Base-by-base conservation (phyloP, 2,329 filamentous ascomycete species). In the Penicillium freii region DNA sequence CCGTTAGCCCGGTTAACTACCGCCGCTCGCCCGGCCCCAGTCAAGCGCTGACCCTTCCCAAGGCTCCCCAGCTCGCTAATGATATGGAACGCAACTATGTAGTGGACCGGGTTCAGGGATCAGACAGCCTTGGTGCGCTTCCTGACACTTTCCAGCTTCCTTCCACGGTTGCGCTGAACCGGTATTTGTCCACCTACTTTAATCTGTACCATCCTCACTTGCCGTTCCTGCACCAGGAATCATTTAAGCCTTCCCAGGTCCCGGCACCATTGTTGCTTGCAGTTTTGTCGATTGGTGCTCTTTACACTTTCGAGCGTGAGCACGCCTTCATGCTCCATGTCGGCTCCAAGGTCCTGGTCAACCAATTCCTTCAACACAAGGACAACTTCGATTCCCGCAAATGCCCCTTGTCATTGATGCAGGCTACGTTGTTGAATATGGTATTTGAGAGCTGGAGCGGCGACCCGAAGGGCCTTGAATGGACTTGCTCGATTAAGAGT, bases 391-490 rank as follows among this genome's bases (percentile, higher is more conserved):
- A 93, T 80, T 97, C 94, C 9, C 87, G 93, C 67, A 97, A 97
- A 75, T 97, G 93, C 69, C 94, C 94, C 4, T 78, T 99, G 15
- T 97, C 94, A 93, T 94, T 93, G 47, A 97, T 97, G 91, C 94
- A 99, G 74, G 91, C 91, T 73, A 96, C 92, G 4, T 80, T 99
- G 53, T 81, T 99, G 57, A 99, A 99, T 81, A 97, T 97, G 94
- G 88, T 97, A 64, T 97, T 99, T 74, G 92, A 94, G 54, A 97
- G 92, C 81, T 99, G 94, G 94, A 97, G 94, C 74, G 94, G 94
- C 69, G 94, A 97, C 71, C 89, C 94, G 36, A 97, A 97, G 77
- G 94, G 94, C 38, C 83, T 99, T 3, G 94, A 99, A 75, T 99
- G 94, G 94, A 92, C 94, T 36, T 97, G 93, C 76, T 97, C 94